These are phyloP conservation scores for Starmerella floris DNA, from an alignment of 805 yeast genomes.

Conservation along the genomic window DNA sequence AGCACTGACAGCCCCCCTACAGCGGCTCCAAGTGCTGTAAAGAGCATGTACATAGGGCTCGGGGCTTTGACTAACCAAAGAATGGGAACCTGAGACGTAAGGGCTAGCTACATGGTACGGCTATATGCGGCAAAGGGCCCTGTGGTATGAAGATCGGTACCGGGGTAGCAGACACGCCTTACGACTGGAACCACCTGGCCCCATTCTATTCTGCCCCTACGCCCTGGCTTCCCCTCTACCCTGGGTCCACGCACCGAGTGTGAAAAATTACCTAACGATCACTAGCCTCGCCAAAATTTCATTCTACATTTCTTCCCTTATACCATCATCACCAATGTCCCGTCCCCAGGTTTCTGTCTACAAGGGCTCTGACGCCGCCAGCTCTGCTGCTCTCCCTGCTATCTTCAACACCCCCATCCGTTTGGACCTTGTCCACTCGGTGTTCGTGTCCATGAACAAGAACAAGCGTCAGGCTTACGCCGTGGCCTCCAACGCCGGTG, in stretches of 20 bases:
- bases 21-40: neutral
- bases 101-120: no score
- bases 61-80: no score
- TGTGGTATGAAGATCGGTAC: no score
- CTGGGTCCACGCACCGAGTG: no score
- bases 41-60: neutral
- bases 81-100: no score
- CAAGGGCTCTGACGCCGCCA: conserved; percentile 74
- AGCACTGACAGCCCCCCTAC: conserved; percentile 1
- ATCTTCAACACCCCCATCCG: conserved; percentile 99
- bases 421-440: conserved; percentile 98
- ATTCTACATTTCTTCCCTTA: neutral
- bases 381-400: conserved; percentile 89
- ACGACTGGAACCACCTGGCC: no score
- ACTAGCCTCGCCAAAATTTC: neutral
- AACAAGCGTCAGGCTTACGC: conserved; percentile 99
- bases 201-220: no score
- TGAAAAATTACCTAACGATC: no score
- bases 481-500: conserved; percentile 98
- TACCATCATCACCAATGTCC: conserved; percentile 24
- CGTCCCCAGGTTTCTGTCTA: conserved; percentile 97
- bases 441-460: conserved; percentile 96
- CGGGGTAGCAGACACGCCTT: no score
- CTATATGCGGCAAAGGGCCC: no score
- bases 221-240: no score